Evolutionary conservation across 306 rosid species (phyloP), one percentile per base, ranked within the genome.

Genomic region (Gastrolobium villosum): DNA sequence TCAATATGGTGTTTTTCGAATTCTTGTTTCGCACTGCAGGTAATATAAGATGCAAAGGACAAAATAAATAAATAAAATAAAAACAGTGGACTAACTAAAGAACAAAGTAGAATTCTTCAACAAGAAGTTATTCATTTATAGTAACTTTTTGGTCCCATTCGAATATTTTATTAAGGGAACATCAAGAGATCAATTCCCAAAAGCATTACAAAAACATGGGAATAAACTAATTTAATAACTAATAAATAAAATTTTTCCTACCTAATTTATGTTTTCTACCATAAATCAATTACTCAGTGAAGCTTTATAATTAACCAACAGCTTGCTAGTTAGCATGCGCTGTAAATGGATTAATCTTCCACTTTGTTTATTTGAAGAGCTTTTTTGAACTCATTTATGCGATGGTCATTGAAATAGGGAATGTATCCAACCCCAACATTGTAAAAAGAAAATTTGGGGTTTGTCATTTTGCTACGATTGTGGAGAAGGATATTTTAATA

Each of bases 161-260:
- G 3, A 1, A 26, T 40, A 7, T 72, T 7, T 44, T 44, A 15
- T 2, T 20, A 20, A 20, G 26, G 26, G 26, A 26, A 60, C 79
- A 45, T 45, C 79, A 44, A 7, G 55, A 20, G 10, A 31, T n/a
- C n/a, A 13, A 31, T 30, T 60, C 32, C 2, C 28, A 75, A 45
- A 75, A 36, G 49, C 61, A 36, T 34, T 34, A 46, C 37, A 32
- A 48, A 48, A 48, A 48, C 63, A 62, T 62, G 72, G 50, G 63
- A 34, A 62, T 48, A 62, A 48, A 36, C 37, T 65, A 52, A 36
- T 52, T 71, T 15, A n/a, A 3, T 1, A 37, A 32, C 5, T 15
- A 53, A 31, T 37, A 10, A 61, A 48, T 55, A 55, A 31, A 59
- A 31, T 10, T 60, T 74, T 5, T 44, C 15, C 60, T 69, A 4